Evolutionary conservation across 2,329 filamentous ascomycete species (phyloP).

Genomic region (Elsinoe arachidis): DNA sequence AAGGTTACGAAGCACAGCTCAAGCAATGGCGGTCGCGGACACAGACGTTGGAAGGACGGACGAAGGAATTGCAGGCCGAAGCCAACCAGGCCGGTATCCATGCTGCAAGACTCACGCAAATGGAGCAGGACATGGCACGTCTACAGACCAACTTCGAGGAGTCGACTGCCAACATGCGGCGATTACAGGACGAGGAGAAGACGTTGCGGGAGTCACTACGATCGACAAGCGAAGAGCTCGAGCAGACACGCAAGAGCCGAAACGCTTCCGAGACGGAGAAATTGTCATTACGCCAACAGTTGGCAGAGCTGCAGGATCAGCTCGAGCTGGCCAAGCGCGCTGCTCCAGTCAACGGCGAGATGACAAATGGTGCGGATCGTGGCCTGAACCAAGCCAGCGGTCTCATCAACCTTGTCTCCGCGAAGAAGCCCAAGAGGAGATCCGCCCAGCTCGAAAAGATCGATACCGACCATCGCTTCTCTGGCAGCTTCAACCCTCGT

Average conservation of each 20-base stretch:
- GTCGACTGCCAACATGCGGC: conserved; percentile 80
- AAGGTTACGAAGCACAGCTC: conserved; percentile 92
- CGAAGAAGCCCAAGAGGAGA: conserved; percentile 92
- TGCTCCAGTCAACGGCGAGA: conserved; percentile 60
- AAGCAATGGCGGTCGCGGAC: conserved; percentile 92
- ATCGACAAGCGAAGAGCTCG: conserved; percentile 69
- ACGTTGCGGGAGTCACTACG: conserved; percentile 75
- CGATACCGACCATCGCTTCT: conserved; percentile 74
- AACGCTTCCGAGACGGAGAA: conserved; percentile 78
- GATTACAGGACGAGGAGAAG: conserved; percentile 89
- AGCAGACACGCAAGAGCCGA: conserved; percentile 66
- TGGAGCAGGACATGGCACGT: conserved; percentile 94
- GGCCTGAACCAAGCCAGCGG: conserved; percentile 54
- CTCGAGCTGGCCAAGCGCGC: conserved; percentile 77
- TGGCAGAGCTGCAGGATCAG: conserved; percentile 84
- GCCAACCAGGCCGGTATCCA: conserved; percentile 97
- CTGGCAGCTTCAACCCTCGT: conserved; percentile 82
- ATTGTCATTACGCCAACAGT: conserved; percentile 72
- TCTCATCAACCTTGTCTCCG: conserved; percentile 91
- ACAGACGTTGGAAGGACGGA: conserved; percentile 77
- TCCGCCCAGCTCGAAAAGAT: conserved; percentile 82
- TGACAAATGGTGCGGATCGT: conserved; percentile 52
- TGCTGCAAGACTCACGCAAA: conserved; percentile 76
- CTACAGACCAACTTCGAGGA: conserved; percentile 84
- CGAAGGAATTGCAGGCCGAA: conserved; percentile 90